A percentile compares a stretch with the other conserved stretches of the same genome.
Evolutionary conservation across 331 rosid species (phyloP).

Genomic region (Pyrus hybrid): DNA sequence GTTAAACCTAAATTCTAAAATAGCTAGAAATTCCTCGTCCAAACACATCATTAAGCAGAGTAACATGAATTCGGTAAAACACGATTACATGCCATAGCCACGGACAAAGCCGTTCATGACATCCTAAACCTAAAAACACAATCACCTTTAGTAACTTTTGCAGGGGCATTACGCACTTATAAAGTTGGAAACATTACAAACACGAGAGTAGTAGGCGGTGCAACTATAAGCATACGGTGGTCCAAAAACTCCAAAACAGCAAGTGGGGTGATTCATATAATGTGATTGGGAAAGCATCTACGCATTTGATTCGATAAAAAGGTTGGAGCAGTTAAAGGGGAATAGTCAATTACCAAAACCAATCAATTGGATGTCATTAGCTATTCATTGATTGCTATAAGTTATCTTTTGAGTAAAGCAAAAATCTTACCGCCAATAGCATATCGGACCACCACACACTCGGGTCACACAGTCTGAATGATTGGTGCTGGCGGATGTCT

Average conservation of each 20-base stretch:
- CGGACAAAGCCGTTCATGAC: too few species aligned
- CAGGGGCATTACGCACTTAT: too few species aligned
- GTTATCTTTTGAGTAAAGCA: background rate
- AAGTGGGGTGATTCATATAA: background rate
- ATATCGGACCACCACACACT: background rate
- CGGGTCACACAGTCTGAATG: background rate
- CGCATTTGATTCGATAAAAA: background rate
- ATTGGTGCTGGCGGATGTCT: background rate
- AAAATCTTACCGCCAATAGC: background rate
- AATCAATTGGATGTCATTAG: background rate
- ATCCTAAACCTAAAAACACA: too few species aligned
- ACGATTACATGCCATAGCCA: too few species aligned
- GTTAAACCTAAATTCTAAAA: too few species aligned
- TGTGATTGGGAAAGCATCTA: slow-evolving; percentile 2
- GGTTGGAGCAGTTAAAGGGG: background rate
- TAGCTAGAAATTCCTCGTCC: too few species aligned
- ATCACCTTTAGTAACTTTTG: too few species aligned
- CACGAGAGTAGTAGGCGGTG: background rate
- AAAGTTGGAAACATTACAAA: background rate
- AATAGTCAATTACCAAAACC: background rate
- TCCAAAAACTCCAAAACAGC: background rate
- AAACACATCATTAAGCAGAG: too few species aligned
- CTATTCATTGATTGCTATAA: background rate
- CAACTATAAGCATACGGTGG: background rate
- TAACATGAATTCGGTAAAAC: too few species aligned